Evolutionary conservation across 768 basidiomycete genomes (phyloP), one percentile per base, ranked within the genome.

Genomic region (Erythrobasidium yunnanense): DNA sequence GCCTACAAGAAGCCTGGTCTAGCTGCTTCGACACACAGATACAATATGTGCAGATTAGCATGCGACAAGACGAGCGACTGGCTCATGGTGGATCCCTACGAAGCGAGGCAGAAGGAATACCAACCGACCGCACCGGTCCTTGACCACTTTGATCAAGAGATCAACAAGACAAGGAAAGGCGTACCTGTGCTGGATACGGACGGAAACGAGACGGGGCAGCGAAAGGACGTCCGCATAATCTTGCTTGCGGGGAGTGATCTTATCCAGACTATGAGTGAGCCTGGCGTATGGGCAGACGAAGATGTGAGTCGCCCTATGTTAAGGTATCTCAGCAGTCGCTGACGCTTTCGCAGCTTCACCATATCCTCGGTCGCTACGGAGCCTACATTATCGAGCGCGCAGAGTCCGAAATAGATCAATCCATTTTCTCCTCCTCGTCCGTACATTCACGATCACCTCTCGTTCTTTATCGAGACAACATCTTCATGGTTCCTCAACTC

Each of bases 51-150:
- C 69, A 20, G 82, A 55, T 81, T 91, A 34, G 93, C 89, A 11
- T 84, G 90, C 33, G 87, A 91, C 75, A 85, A 92, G 74, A 90
- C 92, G 1, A 86, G 86, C 49, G 82, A 84, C 22, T 96, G 90
- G 90, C 81, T 99, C 49, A 96, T 95, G 91, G 87, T 96, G 47
- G 95, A 99, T 75, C 81, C 90, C 20, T 99, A 92, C 92, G 95
- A 99, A 77, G 90, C 92, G 15, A 86, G 88, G 75, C 92, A 90
- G 77, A 80, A 83, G 51, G 75, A 77, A 32, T 99, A 99, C 79
- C 88, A 90, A 73, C 87, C 91, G 69, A 99, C 95, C 0, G 95
- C 95, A 38, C 84, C 96, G 63, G 95, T 99, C 58, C 82, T 99
- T 63, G 92, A 97, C 76, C 95, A 99, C 75, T 92, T 97, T 75